Percentiles rank a stretch among this genome's conserved stretches.
phyloP scores from a whole-genome alignment of 2,329 filamentous ascomycete genomes.

The Ceratocystis smalleyi region DNA sequence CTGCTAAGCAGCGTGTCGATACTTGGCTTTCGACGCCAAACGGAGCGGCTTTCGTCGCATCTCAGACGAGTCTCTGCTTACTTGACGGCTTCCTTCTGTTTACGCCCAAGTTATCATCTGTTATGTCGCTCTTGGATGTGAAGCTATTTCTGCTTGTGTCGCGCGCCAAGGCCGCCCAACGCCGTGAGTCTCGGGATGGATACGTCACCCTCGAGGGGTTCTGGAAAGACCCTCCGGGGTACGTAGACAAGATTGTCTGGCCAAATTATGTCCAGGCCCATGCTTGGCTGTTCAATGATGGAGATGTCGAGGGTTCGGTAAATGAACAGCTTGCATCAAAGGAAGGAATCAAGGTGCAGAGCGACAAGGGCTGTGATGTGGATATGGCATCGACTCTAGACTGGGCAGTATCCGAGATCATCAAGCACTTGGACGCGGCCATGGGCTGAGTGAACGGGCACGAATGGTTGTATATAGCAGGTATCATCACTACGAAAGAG shows the following conservation, averaged over 20 bases:
- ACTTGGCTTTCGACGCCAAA: conserved; percentile 32
- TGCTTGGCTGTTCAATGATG: conserved; percentile 58
- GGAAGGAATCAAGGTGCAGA: conserved; percentile 35
- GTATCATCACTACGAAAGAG: too few relatives aligned
- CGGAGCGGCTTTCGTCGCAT: conserved; percentile 26
- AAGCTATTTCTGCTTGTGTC: conserved; percentile 63
- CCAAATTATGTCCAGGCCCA: conserved; percentile 80
- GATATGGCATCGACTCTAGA: conserved; percentile 47
- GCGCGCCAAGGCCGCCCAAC: conserved; percentile 44
- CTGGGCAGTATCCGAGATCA: conserved; percentile 53
- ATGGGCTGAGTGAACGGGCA: background rate
- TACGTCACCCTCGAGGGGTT: conserved; percentile 80
- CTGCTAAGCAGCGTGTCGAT: conserved; percentile 33
- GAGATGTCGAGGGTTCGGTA: conserved; percentile 46
- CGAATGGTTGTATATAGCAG: too few relatives aligned
- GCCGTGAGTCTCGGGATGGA: conserved; percentile 53
- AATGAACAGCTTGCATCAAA: conserved; percentile 31
- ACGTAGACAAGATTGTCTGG: conserved; percentile 91
- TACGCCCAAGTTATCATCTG: conserved; percentile 37
- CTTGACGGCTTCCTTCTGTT: conserved; percentile 85
- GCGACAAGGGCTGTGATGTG: conserved; percentile 31
- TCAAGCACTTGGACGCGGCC: conserved; percentile 22
- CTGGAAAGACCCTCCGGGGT: conserved; percentile 87
- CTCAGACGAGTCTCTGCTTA: conserved; percentile 42
- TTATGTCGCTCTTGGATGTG: conserved; percentile 51